Evolutionary conservation across 108 stramenopile species (phyloP).

Genomic region (Phaeodactylum tricornutum): DNA sequence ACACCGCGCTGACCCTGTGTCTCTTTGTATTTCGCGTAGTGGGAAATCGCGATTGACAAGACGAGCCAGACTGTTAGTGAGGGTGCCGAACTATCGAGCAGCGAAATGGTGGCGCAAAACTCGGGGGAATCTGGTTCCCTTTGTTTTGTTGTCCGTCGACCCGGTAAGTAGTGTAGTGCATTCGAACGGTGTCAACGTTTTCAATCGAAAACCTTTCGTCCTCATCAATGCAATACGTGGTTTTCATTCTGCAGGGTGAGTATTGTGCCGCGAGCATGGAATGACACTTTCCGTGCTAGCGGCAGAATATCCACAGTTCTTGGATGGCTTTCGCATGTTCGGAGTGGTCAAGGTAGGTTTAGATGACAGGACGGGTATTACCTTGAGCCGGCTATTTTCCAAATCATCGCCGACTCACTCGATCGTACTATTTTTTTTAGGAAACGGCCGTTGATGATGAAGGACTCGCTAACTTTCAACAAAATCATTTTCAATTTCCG

Average conservation of each 20-base stretch:
- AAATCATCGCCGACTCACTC: too few relatives aligned
- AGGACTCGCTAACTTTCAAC: constrained; percentile 52
- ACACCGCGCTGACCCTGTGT: too few relatives aligned
- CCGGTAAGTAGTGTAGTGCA: constrained; percentile 1
- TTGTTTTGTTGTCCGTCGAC: constrained; percentile 39
- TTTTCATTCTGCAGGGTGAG: constrained; percentile 32
- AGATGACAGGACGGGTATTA: too few relatives aligned
- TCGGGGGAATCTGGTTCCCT: constrained; percentile 4
- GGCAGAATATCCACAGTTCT: constrained; percentile 10
- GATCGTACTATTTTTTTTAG: constrained; percentile 8
- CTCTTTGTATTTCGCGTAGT: too few relatives aligned
- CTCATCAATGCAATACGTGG: neutral
- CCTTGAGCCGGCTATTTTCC: too few relatives aligned
- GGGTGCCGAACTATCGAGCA: too few relatives aligned
- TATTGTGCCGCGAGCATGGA: constrained; percentile 71
- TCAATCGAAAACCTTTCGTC: neutral
- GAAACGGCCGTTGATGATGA: constrained; percentile 64
- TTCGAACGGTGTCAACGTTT: neutral
- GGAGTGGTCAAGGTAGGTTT: constrained; percentile 49
- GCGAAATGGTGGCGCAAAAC: constrained; percentile 8
- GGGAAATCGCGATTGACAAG: too few relatives aligned
- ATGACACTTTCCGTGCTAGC: constrained; percentile 34
- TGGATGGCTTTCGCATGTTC: constrained; percentile 31
- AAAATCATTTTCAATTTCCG: constrained; percentile 34
- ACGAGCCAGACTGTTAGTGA: too few relatives aligned